Conservation (phyloP, 768 basidiomycete genomes). For the Epithele typhae region DNA sequence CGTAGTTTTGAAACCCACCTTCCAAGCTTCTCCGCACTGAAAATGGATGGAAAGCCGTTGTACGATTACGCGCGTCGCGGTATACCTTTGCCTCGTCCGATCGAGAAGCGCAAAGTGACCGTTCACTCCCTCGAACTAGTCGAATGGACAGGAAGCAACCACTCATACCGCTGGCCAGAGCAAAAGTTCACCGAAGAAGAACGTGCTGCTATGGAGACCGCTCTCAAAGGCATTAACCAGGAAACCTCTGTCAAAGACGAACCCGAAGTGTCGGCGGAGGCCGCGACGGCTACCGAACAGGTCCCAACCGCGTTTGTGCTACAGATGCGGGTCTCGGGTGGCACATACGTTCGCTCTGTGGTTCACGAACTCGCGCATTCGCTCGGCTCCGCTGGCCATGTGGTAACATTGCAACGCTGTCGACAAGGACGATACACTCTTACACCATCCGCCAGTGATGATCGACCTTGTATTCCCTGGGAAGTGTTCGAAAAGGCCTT, state of each 20-base stretch:
- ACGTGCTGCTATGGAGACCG: slow-evolving; percentile 61
- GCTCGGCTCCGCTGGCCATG: slow-evolving; percentile 86
- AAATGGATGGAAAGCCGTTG: slow-evolving; percentile 95
- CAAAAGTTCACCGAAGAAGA: slow-evolving; percentile 66
- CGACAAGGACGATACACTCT: slow-evolving; percentile 81
- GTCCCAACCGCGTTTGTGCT: slow-evolving; percentile 78
- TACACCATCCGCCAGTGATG: slow-evolving; percentile 45
- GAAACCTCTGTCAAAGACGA: slow-evolving; percentile 32
- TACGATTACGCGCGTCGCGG: slow-evolving; percentile 95
- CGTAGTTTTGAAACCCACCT: slow-evolving; percentile 4
- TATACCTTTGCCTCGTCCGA: slow-evolving; percentile 90
- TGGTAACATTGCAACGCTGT: slow-evolving; percentile 86
- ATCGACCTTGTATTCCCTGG: slow-evolving; percentile 68
- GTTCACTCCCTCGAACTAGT: slow-evolving; percentile 78
- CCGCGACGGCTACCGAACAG: slow-evolving; percentile 26
- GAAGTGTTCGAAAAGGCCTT: slow-evolving; percentile 63
- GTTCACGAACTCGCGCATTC: slow-evolving; percentile 88
- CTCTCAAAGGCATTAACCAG: slow-evolving; percentile 50
- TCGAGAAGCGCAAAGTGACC: slow-evolving; percentile 79
- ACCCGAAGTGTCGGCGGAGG: slow-evolving; percentile 14
- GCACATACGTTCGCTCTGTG: slow-evolving; percentile 95
- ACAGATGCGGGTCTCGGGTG: slow-evolving; percentile 90
- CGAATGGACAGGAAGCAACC: slow-evolving; percentile 75
- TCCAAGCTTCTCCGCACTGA: slow-evolving; percentile 89
- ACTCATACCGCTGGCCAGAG: slow-evolving; percentile 72